Conservation (phyloP, 371 early-diverging fungal genomes). For the Mucor irregularis region DNA sequence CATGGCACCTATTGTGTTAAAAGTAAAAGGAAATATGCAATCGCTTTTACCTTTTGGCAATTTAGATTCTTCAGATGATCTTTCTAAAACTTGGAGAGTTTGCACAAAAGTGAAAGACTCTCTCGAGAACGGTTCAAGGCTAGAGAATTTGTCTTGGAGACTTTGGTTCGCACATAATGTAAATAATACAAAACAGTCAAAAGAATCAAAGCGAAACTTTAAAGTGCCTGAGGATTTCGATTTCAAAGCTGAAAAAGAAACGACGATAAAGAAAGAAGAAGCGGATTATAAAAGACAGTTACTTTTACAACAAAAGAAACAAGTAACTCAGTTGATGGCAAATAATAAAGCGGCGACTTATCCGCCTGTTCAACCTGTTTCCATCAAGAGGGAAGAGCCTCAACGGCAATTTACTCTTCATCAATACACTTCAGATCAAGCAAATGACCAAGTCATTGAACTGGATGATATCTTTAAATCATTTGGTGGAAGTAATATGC, state of each 20-base stretch:
- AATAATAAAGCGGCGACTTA: conserved; percentile 10
- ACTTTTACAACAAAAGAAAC: conserved; percentile 24
- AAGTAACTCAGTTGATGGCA: conserved; percentile 17
- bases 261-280: conserved; percentile 9
- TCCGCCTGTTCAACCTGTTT: no score
- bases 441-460: conserved; percentile 43
- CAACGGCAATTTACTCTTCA: conserved; percentile 34
- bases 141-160: conserved; percentile 89
- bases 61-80: conserved; percentile 67
- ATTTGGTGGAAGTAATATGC: conserved; percentile 19
- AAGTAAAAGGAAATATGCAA: conserved; percentile 70
- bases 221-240: conserved; percentile 26
- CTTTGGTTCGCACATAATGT: conserved; percentile 79
- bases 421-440: conserved; percentile 50
- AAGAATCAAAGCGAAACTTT: conserved; percentile 13
- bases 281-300: conserved; percentile 16
- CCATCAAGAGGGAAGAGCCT: neutral
- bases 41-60: conserved; percentile 67
- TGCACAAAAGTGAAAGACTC: conserved; percentile 89
- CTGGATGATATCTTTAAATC: conserved; percentile 47
- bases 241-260: conserved; percentile 19
- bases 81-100: conserved; percentile 79
- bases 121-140: conserved; percentile 78
- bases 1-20: conserved; percentile 76
- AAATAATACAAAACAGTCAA: conserved; percentile 29